Conservation (phyloP, 305 asterid species). For the Ilex paraguariensis region DNA sequence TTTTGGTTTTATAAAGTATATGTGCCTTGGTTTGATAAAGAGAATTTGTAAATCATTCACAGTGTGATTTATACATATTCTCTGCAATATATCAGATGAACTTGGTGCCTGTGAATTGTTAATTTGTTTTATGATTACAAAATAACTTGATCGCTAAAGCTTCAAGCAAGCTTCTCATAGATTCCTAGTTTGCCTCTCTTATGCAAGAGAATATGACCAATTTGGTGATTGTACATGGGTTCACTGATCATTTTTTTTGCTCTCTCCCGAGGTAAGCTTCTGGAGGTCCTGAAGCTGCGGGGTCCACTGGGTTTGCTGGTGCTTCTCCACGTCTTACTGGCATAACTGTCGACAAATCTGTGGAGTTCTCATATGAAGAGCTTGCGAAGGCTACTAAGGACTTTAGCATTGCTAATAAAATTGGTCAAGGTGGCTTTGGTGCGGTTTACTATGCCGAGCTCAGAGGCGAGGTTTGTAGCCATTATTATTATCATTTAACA, state of each 20-base stretch:
- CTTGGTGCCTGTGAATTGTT: too few relatives aligned
- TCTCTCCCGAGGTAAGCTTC: constrained; percentile 26
- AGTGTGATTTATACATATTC: too few relatives aligned
- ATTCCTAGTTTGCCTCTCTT: neutral
- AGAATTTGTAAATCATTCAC: too few relatives aligned
- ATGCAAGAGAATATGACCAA: neutral
- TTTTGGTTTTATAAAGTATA: too few relatives aligned
- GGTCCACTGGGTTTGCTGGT: constrained; percentile 36
- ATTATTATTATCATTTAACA: neutral
- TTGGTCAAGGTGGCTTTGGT: constrained; percentile 98
- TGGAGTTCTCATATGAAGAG: constrained; percentile 90
- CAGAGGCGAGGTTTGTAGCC: constrained; percentile 84
- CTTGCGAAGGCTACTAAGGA: constrained; percentile 76
- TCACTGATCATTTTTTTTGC: neutral
- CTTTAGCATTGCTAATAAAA: constrained; percentile 88
- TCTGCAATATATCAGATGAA: too few relatives aligned
- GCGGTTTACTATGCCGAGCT: constrained; percentile 96
- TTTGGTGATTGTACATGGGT: neutral
- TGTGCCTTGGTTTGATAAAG: too few relatives aligned
- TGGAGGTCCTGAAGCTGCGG: constrained; percentile 31
- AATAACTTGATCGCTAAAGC: too few relatives aligned
- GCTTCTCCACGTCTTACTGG: constrained; percentile 56
- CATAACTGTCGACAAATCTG: constrained; percentile 85
- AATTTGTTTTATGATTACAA: too few relatives aligned
- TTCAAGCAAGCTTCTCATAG: neutral